phyloP scores from a whole-genome alignment of 129 eudicot species.

The Chrysanthemum seticuspe region DNA sequence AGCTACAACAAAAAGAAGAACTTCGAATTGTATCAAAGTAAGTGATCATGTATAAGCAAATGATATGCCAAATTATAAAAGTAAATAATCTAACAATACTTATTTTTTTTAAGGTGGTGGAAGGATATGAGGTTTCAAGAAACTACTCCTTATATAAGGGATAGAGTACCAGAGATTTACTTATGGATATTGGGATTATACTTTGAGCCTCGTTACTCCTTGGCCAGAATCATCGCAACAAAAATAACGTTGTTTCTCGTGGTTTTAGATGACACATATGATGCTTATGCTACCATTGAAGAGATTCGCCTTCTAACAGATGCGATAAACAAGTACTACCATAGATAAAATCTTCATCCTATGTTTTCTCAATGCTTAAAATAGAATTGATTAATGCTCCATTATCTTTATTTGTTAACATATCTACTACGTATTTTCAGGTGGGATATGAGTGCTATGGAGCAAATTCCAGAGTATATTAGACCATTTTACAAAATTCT shows the following conservation, averaged over 20 bases:
- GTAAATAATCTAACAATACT: neutral
- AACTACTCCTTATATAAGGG: conserved; percentile 35
- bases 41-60: neutral
- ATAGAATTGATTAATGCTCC: neutral
- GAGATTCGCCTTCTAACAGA: conserved; percentile 36
- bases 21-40: neutral
- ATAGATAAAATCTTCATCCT: too few relatives aligned
- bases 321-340: conserved; percentile 48
- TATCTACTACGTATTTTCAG: neutral
- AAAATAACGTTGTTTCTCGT: conserved; percentile 29
- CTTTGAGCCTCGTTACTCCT: conserved; percentile 44
- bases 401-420: neutral
- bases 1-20: neutral
- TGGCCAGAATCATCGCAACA: conserved; percentile 26
- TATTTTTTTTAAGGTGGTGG: conserved; percentile 40
- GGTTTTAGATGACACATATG: conserved; percentile 44
- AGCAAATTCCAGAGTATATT: conserved; percentile 34
- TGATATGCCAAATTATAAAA: neutral
- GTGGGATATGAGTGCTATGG: conserved; percentile 28
- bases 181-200: conserved; percentile 37
- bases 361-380: neutral
- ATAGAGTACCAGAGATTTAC: conserved; percentile 43
- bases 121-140: conserved; percentile 31
- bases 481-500: conserved; percentile 19
- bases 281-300: conserved; percentile 37